Percentiles rank a stretch among this genome's conserved stretches.
Evolutionary conservation across 2,329 filamentous ascomycete species (phyloP).

Genomic region (Cordyceps tenuipes): DNA sequence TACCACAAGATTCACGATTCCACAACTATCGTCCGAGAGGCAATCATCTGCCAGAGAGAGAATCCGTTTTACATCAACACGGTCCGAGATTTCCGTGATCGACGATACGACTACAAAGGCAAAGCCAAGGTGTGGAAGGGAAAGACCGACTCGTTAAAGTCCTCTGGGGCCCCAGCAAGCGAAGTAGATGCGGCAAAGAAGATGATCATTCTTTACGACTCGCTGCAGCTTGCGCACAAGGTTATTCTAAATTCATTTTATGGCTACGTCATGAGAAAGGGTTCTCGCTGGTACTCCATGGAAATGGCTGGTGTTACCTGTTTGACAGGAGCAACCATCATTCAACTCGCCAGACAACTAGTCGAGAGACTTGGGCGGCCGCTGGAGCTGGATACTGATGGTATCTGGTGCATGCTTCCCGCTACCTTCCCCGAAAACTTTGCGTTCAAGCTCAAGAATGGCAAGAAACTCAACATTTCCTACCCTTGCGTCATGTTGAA

Average conservation of each 20-base stretch:
- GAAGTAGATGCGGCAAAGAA: constrained; percentile 96
- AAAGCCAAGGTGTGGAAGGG: constrained; percentile 98
- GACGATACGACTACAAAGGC: constrained; percentile 96
- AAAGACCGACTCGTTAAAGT: constrained; percentile 81
- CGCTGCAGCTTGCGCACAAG: constrained; percentile 92
- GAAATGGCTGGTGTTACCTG: constrained; percentile 99
- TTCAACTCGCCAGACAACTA: constrained; percentile 88
- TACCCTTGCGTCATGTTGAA: constrained; percentile 99
- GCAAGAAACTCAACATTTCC: constrained; percentile 93
- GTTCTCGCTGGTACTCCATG: constrained; percentile 97
- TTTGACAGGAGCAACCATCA: constrained; percentile 90
- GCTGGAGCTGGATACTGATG: constrained; percentile 91
- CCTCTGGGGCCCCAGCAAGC: constrained; percentile 61
- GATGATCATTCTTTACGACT: constrained; percentile 96
- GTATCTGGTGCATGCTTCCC: constrained; percentile 99
- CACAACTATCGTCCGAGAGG: constrained; percentile 85
- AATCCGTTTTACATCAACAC: constrained; percentile 98
- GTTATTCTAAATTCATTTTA: constrained; percentile 99
- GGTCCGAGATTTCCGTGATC: constrained; percentile 90
- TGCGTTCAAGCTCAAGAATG: constrained; percentile 84
- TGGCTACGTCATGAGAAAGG: constrained; percentile 98
- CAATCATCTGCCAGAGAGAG: constrained; percentile 95
- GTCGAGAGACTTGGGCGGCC: constrained; percentile 91
- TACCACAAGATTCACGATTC: constrained; percentile 98
- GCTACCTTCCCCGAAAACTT: constrained; percentile 97